Evolutionary conservation across 2,329 filamentous ascomycete species (phyloP).

Genomic region (Rhynchosporium agropyri): DNA sequence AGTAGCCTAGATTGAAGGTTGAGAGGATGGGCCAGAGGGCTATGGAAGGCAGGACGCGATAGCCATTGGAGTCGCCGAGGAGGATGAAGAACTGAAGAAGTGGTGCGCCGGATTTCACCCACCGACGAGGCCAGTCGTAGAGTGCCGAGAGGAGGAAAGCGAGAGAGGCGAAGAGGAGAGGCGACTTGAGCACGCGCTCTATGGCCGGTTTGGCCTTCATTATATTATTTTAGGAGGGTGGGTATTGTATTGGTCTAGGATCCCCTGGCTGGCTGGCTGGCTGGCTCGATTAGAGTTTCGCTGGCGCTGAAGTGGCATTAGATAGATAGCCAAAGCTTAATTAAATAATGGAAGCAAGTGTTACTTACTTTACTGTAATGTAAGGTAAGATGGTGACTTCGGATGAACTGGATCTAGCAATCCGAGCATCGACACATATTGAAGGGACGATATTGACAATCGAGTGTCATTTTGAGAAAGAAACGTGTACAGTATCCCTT

Average conservation of each 20-base stretch:
- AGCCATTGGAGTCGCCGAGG: slow-evolving; percentile 41
- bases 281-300: too few relatives aligned
- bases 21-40: slow-evolving; percentile 52
- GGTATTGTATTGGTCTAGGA: not conserved
- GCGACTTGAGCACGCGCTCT: slow-evolving; percentile 22
- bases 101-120: slow-evolving; percentile 48
- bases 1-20: slow-evolving; percentile 51
- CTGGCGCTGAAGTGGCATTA: too few relatives aligned
- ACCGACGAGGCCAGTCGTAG: slow-evolving; percentile 41
- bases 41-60: slow-evolving; percentile 48
- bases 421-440: not conserved
- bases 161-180: slow-evolving; percentile 25
- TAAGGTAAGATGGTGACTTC: not conserved
- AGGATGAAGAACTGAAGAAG: slow-evolving; percentile 43
- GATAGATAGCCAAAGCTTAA: too few relatives aligned
- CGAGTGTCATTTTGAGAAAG: not conserved
- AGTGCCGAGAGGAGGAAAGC: slow-evolving; percentile 28
- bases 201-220: slow-evolving; percentile 12
- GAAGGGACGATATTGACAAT: not conserved
- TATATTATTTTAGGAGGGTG: not conserved
- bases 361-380: not conserved
- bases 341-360: too few relatives aligned
- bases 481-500: not conserved
- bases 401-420: not conserved
- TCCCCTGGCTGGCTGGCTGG: not conserved